Conservation (phyloP, 345 rosid genomes). For the Linum tenue region DNA sequence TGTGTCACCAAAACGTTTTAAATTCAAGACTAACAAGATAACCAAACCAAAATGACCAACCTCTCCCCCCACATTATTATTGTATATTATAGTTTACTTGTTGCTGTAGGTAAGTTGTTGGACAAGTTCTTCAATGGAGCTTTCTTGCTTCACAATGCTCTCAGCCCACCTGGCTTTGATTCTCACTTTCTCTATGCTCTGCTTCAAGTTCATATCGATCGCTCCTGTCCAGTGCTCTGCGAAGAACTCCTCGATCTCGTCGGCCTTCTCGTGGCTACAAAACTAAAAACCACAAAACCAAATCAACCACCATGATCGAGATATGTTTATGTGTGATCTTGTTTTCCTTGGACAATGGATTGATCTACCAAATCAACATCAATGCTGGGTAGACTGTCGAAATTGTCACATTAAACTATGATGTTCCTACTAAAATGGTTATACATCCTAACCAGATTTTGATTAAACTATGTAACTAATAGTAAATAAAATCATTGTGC, state of each 20-base stretch:
- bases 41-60: too few species aligned
- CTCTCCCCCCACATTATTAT: too few species aligned
- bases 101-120: slow-evolving; percentile 14
- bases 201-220: slow-evolving; percentile 33
- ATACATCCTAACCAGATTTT: too few species aligned
- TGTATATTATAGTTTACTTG: too few species aligned
- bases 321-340: too few species aligned
- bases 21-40: neutral
- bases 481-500: too few species aligned
- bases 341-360: too few species aligned
- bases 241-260: slow-evolving; percentile 32
- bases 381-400: too few species aligned
- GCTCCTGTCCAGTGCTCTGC: slow-evolving; percentile 6
- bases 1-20: neutral
- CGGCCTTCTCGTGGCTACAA: slow-evolving; percentile 36
- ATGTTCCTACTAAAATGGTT: too few species aligned
- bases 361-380: too few species aligned
- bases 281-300: slow-evolving; percentile 16
- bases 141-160: slow-evolving; percentile 29
- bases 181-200: slow-evolving; percentile 33
- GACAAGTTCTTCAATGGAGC: slow-evolving; percentile 21
- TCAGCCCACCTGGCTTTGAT: slow-evolving; percentile 39
- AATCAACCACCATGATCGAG: neutral
- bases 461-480: too few species aligned
- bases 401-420: too few species aligned